Conservation (phyloP, 1,284 basidiomycete species). For the Leccinum angustisporum region DNA sequence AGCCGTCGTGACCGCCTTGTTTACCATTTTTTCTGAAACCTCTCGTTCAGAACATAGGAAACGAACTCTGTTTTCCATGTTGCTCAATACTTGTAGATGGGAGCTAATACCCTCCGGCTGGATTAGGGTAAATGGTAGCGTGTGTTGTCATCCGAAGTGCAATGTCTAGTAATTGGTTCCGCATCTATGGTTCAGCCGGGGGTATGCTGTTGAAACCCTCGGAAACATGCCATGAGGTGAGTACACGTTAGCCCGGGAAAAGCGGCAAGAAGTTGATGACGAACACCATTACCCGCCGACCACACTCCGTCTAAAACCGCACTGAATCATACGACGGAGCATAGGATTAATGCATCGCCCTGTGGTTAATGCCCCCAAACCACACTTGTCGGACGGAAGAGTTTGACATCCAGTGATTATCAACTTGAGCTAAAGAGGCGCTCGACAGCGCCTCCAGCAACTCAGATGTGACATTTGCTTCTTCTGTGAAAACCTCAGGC, state of each 20-base stretch:
- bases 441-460: too few relatives aligned
- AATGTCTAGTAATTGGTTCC: neutral
- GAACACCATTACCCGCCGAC: neutral
- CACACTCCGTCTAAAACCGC: neutral
- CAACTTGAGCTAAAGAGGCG: too few relatives aligned
- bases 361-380: neutral
- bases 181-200: neutral
- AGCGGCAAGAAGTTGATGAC: neutral
- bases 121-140: neutral
- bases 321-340: neutral
- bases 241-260: neutral
- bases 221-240: neutral
- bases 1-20: neutral
- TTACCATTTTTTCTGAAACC: neutral
- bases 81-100: neutral
- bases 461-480: neutral
- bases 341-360: neutral
- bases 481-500: neutral
- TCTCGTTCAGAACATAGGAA: neutral
- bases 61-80: neutral
- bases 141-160: neutral
- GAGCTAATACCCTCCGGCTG: neutral
- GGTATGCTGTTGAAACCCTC: neutral
- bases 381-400: neutral
- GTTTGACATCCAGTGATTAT: neutral